Evolutionary conservation across 2,329 filamentous ascomycete genomes (phyloP).

Genomic region (Neurospora sp.): DNA sequence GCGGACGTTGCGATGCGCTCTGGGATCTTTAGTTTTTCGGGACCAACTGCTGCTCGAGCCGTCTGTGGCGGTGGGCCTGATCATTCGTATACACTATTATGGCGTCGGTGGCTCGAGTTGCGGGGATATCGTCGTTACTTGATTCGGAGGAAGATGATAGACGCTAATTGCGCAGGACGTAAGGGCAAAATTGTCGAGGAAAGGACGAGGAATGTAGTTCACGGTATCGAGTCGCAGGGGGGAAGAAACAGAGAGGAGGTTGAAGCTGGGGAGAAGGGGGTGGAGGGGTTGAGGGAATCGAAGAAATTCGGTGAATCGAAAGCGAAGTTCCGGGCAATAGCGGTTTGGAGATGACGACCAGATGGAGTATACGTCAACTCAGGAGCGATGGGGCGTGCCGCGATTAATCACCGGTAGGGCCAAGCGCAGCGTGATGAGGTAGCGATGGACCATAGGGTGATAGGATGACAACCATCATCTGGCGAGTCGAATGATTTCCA

Average conservation of each 20-base stretch:
- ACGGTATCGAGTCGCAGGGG: not conserved
- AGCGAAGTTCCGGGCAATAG: not conserved
- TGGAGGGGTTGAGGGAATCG: not conserved
- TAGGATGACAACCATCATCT: not conserved
- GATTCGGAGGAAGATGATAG: not conserved
- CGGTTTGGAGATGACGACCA: not conserved
- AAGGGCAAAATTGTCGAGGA: not conserved
- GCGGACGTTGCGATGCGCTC: not conserved
- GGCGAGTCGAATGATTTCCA: not conserved
- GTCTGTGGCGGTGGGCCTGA: constrained; percentile 7
- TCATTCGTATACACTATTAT: constrained; percentile 8
- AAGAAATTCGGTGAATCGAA: not conserved
- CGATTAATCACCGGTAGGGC: not conserved
- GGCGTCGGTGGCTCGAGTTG: not conserved
- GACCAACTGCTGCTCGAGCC: constrained; percentile 5
- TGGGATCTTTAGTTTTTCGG: not conserved
- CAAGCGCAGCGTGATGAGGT: not conserved
- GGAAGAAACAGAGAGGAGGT: not conserved
- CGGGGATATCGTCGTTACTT: not conserved
- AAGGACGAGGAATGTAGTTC: not conserved
- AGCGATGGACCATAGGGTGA: not conserved
- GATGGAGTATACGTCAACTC: not conserved
- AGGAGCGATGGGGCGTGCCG: not conserved
- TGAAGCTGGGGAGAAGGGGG: not conserved
- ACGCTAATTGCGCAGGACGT: not conserved